A percentile compares a stretch with the other conserved stretches of the same genome.
Evolutionary conservation across 805 yeast species (phyloP).

Genomic region (Schwanniomyces occidentalis): DNA sequence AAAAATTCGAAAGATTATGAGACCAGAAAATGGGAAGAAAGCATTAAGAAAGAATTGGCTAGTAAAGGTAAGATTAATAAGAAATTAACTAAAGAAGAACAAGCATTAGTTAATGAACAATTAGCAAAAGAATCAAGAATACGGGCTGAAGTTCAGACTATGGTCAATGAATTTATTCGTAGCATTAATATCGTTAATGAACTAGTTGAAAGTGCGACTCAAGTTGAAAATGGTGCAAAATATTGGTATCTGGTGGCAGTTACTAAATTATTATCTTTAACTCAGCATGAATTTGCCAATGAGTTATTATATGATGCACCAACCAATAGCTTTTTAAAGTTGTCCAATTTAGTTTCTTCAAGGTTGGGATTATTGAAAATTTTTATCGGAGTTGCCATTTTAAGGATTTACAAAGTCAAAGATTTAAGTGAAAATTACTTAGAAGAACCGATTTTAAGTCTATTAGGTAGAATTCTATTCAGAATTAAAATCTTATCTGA

Average conservation of each 20-base stretch:
- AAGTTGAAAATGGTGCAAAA: slow-evolving; percentile 62
- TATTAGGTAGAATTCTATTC: slow-evolving; percentile 68
- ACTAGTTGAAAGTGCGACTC: slow-evolving; percentile 50
- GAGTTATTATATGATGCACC: slow-evolving; percentile 46
- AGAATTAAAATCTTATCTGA: slow-evolving; percentile 72
- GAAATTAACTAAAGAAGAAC: slow-evolving; percentile 79
- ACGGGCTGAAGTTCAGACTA: slow-evolving; percentile 45
- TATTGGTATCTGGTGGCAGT: slow-evolving; percentile 76
- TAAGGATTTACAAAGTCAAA: slow-evolving; percentile 54
- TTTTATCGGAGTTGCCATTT: slow-evolving; percentile 67
- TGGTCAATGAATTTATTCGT: slow-evolving; percentile 42
- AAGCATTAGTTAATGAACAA: slow-evolving; percentile 59
- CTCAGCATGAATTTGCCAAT: slow-evolving; percentile 31
- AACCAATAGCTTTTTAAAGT: slow-evolving; percentile 49
- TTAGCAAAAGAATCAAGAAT: slow-evolving; percentile 59
- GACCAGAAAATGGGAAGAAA: slow-evolving; percentile 86
- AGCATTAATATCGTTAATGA: slow-evolving; percentile 54
- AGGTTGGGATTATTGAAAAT: slow-evolving; percentile 52
- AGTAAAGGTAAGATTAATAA: slow-evolving; percentile 48
- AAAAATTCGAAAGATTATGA: slow-evolving; percentile 85
- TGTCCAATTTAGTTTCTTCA: slow-evolving; percentile 52
- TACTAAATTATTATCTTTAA: slow-evolving; percentile 44
- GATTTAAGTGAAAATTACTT: slow-evolving; percentile 46
- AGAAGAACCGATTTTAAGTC: slow-evolving; percentile 53
- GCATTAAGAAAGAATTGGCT: slow-evolving; percentile 71